Evolutionary conservation across 805 yeast species (phyloP).

Genomic region (Metschnikowia cubensis): DNA sequence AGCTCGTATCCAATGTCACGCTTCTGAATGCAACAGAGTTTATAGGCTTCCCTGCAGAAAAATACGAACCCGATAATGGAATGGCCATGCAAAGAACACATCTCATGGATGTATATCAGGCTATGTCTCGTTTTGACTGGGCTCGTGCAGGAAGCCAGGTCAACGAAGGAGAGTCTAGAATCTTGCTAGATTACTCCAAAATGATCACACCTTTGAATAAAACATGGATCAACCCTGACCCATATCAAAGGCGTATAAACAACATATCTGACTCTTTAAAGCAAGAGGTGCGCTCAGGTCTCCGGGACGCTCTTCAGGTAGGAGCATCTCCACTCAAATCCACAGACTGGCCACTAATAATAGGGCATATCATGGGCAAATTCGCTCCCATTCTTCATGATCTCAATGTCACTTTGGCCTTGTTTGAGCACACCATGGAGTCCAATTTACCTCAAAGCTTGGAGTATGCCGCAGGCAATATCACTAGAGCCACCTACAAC

Average conservation of each 20-base stretch:
- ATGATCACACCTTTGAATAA: constrained; percentile 51
- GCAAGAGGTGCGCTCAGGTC: constrained; percentile 29
- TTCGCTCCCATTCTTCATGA: constrained; percentile 48
- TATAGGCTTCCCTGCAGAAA: constrained; percentile 34
- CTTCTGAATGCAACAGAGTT: constrained; percentile 33
- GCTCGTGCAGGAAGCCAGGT: constrained; percentile 43
- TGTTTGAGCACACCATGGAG: constrained; percentile 6
- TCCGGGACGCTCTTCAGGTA: constrained; percentile 21
- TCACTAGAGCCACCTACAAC: constrained; percentile 41
- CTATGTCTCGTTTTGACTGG: constrained; percentile 43
- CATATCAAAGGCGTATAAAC: constrained; percentile 41
- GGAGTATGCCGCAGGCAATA: constrained; percentile 23
- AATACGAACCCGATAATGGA: constrained; percentile 1
- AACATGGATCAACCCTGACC: constrained; percentile 46
- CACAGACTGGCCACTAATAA: constrained; percentile 54
- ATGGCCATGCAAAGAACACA: constrained; percentile 7
- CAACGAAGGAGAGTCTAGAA: constrained; percentile 47
- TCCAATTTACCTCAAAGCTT: constrained; percentile 1
- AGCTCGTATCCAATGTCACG: constrained; percentile 44
- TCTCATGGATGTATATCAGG: constrained; percentile 23
- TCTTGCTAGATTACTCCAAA: constrained; percentile 49
- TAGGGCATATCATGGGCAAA: constrained; percentile 46
- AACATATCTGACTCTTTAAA: constrained; percentile 33
- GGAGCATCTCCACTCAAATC: constrained; percentile 31
- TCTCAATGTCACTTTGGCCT: constrained; percentile 36